These are phyloP conservation scores for Yarrowia bubula DNA, from an alignment of 805 yeast species.

Conservation along the genomic window DNA sequence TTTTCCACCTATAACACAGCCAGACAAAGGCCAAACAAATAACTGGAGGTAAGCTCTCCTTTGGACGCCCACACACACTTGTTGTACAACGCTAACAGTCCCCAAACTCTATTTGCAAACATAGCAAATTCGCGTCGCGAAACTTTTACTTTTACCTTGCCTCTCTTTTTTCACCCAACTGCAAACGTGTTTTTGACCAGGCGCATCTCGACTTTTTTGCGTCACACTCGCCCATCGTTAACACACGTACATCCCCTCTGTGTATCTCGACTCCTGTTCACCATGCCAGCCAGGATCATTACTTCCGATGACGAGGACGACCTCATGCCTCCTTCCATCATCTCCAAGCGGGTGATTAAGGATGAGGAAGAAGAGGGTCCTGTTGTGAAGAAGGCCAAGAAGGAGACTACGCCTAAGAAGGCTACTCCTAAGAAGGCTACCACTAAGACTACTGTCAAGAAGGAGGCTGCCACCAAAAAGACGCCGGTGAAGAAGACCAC, in stretches of 20 bases:
- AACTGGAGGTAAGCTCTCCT: not conserved
- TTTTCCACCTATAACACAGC: too few relatives aligned
- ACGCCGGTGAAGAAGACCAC: not conserved
- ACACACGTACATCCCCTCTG: not conserved
- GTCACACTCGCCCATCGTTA: too few relatives aligned
- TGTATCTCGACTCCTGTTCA: not conserved
- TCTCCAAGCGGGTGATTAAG: conserved; percentile 24
- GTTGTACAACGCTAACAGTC: not conserved
- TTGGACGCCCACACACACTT: not conserved
- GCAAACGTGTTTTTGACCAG: conserved; percentile 9
- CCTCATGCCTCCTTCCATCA: conserved; percentile 3
- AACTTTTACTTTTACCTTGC: conserved; percentile 3
- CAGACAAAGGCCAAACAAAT: not conserved
- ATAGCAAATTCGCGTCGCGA: conserved; percentile 22
- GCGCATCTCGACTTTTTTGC: not conserved
- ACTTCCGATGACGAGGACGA: conserved; percentile 24
- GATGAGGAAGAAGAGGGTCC: conserved; percentile 1
- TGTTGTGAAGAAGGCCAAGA: not conserved
- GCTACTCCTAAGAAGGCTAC: not conserved
- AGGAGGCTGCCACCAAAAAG: not conserved
- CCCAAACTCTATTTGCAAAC: not conserved
- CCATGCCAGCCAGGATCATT: conserved; percentile 25
- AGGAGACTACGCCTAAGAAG: conserved; percentile 2
- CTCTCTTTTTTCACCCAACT: not conserved
- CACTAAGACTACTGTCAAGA: conserved; percentile 5